Percentiles rank a stretch among this genome's conserved stretches.
phyloP scores from a whole-genome alignment of 345 rosid species.

The Aurinia saxatilis region DNA sequence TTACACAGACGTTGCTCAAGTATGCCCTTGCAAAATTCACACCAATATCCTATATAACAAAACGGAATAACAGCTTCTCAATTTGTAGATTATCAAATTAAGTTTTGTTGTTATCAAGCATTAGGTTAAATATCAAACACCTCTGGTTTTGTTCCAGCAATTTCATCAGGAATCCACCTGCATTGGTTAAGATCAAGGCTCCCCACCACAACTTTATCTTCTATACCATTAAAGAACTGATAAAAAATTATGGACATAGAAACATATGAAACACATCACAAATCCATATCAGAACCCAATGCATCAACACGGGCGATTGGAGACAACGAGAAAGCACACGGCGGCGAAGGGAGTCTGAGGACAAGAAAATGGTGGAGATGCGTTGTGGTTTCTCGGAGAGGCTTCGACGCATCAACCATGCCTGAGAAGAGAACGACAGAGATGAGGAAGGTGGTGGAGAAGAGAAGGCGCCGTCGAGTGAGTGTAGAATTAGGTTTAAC shows the following conservation, averaged over 20 bases:
- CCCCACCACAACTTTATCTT: conserved; percentile 82
- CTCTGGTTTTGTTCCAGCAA: conserved; percentile 75
- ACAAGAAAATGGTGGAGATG: too few species aligned
- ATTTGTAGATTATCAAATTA: not conserved
- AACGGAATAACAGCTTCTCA: not conserved
- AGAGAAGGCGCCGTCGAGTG: too few species aligned
- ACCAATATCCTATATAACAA: conserved; percentile 43
- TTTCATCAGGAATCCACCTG: conserved; percentile 78
- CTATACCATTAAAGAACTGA: conserved; percentile 55
- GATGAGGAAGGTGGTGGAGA: too few species aligned
- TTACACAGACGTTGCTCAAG: conserved; percentile 85
- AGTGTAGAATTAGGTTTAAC: too few species aligned
- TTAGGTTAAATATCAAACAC: conserved; percentile 28
- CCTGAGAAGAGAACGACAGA: too few species aligned
- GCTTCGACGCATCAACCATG: too few species aligned
- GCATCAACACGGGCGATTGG: too few species aligned
- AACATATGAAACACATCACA: not conserved
- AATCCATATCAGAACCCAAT: too few species aligned
- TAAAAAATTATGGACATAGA: not conserved
- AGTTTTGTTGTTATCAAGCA: not conserved
- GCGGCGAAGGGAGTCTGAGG: too few species aligned
- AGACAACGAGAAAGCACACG: too few species aligned
- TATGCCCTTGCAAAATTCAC: conserved; percentile 87
- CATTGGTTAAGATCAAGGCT: conserved; percentile 89
- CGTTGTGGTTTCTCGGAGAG: too few species aligned